Base-by-base conservation (phyloP, 2,329 filamentous ascomycete genomes). In the Fusarium subtropicale region DNA sequence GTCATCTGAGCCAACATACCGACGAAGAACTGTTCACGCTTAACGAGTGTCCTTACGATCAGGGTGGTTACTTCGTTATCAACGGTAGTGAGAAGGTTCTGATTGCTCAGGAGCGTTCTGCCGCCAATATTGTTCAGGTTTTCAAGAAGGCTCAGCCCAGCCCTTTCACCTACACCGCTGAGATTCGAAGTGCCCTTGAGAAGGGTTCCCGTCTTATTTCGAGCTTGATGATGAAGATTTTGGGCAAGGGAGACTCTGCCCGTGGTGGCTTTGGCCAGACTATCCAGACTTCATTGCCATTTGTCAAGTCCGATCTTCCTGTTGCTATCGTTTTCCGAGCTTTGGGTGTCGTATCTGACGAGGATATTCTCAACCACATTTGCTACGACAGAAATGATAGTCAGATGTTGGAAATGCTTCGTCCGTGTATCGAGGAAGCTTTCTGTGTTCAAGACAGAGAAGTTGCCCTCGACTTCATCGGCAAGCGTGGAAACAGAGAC, bases 61-160 rank as follows among this genome's bases (percentile, higher is more conserved):
- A 97, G 77, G 96, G 96, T 72, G 96, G 96, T 71, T 99, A 99
- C 81, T 99, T 99, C 77, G 93, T 99, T 75, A 99, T 99, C 86
- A 99, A 99, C 82, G 96, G 96, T 44, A 97, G 93, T 80, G 96
- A 99, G 79, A 99, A 99, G 85, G 96, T 99, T 24, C 83, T 99
- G 73, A 99, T 99, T 75, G 96, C 96, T 2, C 96, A 99, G 79
- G 96, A 99, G 81, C 92, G 96, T 67, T 97, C 94, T 78, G 96
- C 96, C 41, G 96, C 95, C 77, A 99, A 99, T 77, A 99, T 98
- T 62, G 96, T 99, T 7, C 96, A 99, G 81, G 95, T 99, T 30
- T 99, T 99, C 88, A 95, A 97, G 82, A 99, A 99, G 84, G 93
- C 95, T 1, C 88, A 91, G 73, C 93, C 94, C n/a, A 95, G 93